Conservation (phyloP, 768 basidiomycete species). For the Auriscalpium orientale region DNA sequence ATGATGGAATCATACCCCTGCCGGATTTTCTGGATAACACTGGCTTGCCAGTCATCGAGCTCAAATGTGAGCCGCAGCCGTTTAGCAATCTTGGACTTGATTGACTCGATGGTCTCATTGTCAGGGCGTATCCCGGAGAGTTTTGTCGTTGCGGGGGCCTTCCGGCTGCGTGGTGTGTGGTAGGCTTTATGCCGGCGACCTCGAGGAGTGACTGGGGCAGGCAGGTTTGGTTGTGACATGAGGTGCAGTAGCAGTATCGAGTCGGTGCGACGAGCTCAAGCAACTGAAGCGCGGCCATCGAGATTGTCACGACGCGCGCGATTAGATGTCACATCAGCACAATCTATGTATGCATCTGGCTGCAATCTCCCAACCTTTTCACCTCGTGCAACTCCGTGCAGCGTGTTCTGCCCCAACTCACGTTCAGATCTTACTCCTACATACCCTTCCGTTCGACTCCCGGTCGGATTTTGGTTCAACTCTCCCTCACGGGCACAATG, state of each 20-base stretch:
- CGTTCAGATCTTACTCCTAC: no score
- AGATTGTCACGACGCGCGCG: background rate
- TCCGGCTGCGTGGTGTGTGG: background rate
- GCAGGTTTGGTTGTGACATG: background rate
- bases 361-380: background rate
- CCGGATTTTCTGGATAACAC: background rate
- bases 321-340: background rate
- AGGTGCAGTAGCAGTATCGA: background rate
- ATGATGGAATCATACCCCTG: background rate
- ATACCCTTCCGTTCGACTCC: no score
- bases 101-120: background rate
- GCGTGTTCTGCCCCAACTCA: background rate
- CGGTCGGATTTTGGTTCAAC: no score
- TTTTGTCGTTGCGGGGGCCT: background rate
- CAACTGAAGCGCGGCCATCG: background rate
- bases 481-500: background rate
- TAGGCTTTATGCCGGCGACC: background rate
- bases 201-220: background rate
- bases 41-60: background rate
- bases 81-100: background rate
- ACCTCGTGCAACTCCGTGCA: background rate
- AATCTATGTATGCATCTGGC: background rate
- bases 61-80: background rate
- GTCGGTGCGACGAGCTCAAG: background rate
- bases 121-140: background rate